Base-by-base conservation (phyloP, 1,284 basidiomycete species). In the Cryptococcus sp. region DNA sequence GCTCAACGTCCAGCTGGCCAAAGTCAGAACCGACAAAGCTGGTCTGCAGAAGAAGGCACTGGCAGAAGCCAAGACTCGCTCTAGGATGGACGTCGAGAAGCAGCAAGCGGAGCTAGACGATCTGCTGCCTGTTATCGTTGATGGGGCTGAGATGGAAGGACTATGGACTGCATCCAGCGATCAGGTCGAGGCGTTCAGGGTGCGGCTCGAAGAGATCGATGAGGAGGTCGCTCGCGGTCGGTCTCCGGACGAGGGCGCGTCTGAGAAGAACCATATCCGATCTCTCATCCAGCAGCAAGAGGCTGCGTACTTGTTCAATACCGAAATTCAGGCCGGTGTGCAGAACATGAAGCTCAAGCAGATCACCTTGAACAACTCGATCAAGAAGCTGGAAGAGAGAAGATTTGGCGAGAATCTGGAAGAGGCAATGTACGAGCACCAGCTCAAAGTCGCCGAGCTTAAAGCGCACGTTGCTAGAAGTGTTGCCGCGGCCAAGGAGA, bases 341-440 rank as follows among this genome's bases (percentile, higher is more conserved):
- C 84, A 85, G 66, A 85, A 85, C 10, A 88, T 90, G 10, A 83
- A 82, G 55, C 91, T 91, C 70, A 86, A 90, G 15, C 83, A 82
- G 51, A 86, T 86, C 39, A 88, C 93, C 81, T 89, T 95, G 69
- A 87, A 91, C 30, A 89, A 88, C 10, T 87, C 88, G 35, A 83
- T 96, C 64, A 85, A 88, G 25, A 89, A 89, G 13, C 85, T 89
- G 30, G 86, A 87, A 50, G 88, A 92, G 71, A 83, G 90, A 50
- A 85, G 84, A 55, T 89, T 88, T 20, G 88, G 91, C 62, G 67
- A 67, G 16, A 60, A 62, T 30, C 39, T 64, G 13, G 43, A 42
- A 8, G 86, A 86, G 65, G 61, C 61, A 0, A 59, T 59, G 52
- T 62, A 59, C 47, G 49, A 59, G 48, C 61, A 62, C 47, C 57